phyloP scores from a whole-genome alignment of 2,329 filamentous ascomycete species.

The Gaeumannomyces tritici region DNA sequence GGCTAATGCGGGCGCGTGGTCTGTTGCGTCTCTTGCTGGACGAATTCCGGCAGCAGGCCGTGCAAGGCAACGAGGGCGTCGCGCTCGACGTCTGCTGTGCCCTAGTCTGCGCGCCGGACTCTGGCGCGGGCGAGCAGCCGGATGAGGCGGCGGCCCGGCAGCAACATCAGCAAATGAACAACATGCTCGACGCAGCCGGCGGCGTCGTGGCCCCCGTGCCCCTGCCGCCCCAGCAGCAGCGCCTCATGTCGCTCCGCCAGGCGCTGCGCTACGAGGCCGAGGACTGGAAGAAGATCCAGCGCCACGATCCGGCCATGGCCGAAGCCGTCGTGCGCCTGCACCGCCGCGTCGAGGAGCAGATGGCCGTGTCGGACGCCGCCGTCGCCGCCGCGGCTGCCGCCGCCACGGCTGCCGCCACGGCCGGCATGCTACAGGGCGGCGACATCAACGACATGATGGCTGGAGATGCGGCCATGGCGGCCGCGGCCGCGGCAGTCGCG shows the following conservation, averaged over 20 bases:
- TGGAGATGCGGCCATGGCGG: neutral
- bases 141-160: constrained; percentile 16
- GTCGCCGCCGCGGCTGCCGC: constrained; percentile 3
- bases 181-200: constrained; percentile 22
- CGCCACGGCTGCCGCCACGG: neutral
- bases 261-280: constrained; percentile 49
- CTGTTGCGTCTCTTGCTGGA: constrained; percentile 56
- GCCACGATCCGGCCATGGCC: constrained; percentile 41
- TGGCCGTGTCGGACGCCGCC: constrained; percentile 24
- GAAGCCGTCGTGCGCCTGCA: constrained; percentile 55
- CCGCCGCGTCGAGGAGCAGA: constrained; percentile 56
- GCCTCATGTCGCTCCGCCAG: constrained; percentile 47
- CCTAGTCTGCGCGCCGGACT: constrained; percentile 59
- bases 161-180: neutral
- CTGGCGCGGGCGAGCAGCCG: constrained; percentile 22
- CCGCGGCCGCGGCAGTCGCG: constrained; percentile 1
- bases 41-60: constrained; percentile 54
- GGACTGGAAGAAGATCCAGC: constrained; percentile 45
- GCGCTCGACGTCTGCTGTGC: constrained; percentile 62
- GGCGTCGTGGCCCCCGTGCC: constrained; percentile 14
- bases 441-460: constrained; percentile 1
- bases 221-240: constrained; percentile 28
- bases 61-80: constrained; percentile 42
- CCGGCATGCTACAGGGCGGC: neutral
- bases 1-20: constrained; percentile 51